These are phyloP conservation scores for Neospora caninum DNA, from an alignment of 169 alveolate genomes.

Conservation along the genomic window DNA sequence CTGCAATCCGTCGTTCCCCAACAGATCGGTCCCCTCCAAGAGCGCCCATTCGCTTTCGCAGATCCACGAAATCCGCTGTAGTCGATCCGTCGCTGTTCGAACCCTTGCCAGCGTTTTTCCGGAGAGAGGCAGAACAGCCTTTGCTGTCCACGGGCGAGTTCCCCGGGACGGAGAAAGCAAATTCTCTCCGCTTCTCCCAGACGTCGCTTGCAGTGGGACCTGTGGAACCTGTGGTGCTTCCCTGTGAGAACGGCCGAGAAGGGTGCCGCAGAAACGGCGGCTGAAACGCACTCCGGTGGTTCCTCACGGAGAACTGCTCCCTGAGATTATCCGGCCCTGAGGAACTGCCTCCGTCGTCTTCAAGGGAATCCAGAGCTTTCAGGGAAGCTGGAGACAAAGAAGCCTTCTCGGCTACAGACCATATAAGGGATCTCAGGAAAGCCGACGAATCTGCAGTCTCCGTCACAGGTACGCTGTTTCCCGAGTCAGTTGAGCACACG, in stretches of 20 bases:
- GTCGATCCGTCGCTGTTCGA: too few relatives aligned
- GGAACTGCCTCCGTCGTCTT: not conserved
- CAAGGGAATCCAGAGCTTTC: not conserved
- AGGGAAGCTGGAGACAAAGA: not conserved
- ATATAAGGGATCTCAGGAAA: not conserved
- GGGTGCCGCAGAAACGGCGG: not conserved
- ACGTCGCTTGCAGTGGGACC: not conserved
- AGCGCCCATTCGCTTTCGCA: too few relatives aligned
- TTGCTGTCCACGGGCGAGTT: too few relatives aligned
- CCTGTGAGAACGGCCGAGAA: not conserved
- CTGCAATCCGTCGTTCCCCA: too few relatives aligned
- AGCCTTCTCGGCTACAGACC: not conserved
- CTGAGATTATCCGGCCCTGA: not conserved
- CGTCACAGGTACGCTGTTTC: not conserved
- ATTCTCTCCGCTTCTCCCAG: not conserved
- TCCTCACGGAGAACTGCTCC: not conserved
- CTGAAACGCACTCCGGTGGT: not conserved
- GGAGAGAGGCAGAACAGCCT: too few relatives aligned
- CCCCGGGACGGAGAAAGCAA: too few relatives aligned
- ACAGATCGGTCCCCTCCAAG: too few relatives aligned
- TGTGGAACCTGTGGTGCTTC: not conserved
- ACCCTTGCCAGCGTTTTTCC: too few relatives aligned
- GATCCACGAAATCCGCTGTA: too few relatives aligned
- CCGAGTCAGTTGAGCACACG: not conserved
- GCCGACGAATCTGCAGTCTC: not conserved